Conservation (phyloP, 805 yeast species). For the Starmerella lactis-condensi region DNA sequence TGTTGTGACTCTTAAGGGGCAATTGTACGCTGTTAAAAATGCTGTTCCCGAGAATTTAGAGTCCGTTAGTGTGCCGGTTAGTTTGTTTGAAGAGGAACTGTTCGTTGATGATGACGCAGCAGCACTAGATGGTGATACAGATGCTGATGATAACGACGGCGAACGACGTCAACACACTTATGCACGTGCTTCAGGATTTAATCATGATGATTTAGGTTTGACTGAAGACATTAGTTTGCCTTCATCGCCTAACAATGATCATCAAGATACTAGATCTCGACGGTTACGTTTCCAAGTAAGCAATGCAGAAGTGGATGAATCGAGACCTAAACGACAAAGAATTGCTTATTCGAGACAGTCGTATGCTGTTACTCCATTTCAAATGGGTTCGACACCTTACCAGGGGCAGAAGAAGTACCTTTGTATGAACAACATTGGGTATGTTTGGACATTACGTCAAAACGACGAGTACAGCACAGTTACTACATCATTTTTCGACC, state of each 20-base stretch:
- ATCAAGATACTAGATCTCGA: neutral
- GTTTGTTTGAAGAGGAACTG: constrained; percentile 19
- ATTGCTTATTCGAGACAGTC: neutral
- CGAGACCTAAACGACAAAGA: neutral
- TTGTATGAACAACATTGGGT: constrained; percentile 64
- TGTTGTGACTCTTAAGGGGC: constrained; percentile 21
- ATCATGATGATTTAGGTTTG: constrained; percentile 4
- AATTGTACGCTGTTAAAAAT: constrained; percentile 14
- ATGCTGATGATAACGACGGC: neutral
- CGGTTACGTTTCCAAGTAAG: neutral
- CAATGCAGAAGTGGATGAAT: neutral
- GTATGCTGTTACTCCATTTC: constrained; percentile 33
- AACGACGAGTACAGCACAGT: constrained; percentile 42
- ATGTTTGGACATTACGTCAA: constrained; percentile 56
- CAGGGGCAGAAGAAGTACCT: constrained; percentile 49
- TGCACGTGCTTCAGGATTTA: neutral
- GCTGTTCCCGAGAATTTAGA: constrained; percentile 8
- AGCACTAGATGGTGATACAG: constrained; percentile 4
- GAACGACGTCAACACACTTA: neutral
- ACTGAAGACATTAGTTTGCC: too few species aligned
- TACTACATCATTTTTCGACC: constrained; percentile 77
- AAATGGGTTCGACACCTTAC: constrained; percentile 85
- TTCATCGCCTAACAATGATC: too few species aligned
- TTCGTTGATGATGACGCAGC: constrained; percentile 39
- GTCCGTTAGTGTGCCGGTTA: constrained; percentile 19